A percentile compares a stretch with the other conserved stretches of the same genome.
phyloP scores from a whole-genome alignment of 805 yeast genomes.

The Saccharomycopsis sp. region DNA sequence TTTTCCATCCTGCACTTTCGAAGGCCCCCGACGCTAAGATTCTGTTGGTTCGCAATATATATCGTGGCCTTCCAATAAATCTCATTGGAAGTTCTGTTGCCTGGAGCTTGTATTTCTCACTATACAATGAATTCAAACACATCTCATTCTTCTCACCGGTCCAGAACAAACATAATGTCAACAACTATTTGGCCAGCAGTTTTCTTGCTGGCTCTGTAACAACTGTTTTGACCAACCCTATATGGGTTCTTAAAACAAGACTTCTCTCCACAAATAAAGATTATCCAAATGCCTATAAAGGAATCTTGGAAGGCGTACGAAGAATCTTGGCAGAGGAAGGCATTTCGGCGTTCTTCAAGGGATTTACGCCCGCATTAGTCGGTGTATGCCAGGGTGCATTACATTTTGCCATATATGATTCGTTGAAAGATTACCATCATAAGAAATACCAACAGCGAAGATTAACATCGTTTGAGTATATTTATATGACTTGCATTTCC shows the following conservation, averaged over 20 bases:
- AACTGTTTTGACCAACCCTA: conserved; percentile 76
- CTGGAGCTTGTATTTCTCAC: conserved; percentile 83
- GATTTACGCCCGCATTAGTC: conserved; percentile 65
- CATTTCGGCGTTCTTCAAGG: conserved; percentile 57
- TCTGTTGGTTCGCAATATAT: conserved; percentile 32
- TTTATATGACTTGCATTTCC: conserved; percentile 59
- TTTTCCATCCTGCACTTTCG: conserved; percentile 19
- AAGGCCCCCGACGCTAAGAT: conserved; percentile 13
- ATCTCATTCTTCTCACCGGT: conserved; percentile 16
- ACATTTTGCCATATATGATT: conserved; percentile 82
- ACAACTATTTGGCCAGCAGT: conserved; percentile 48
- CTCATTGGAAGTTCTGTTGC: conserved; percentile 77
- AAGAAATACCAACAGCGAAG: not conserved
- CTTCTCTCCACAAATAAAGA: conserved; percentile 50
- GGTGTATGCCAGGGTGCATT: conserved; percentile 87
- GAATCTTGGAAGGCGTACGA: conserved; percentile 48
- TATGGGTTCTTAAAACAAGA: conserved; percentile 93
- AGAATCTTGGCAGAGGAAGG: conserved; percentile 53
- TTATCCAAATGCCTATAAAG: conserved; percentile 47
- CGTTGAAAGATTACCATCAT: conserved; percentile 42
- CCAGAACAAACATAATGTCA: conserved; percentile 20
- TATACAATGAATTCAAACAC: conserved; percentile 60
- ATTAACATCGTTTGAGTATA: conserved; percentile 49
- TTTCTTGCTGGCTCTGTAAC: conserved; percentile 71
- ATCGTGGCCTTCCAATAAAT: conserved; percentile 78